phyloP scores from a whole-genome alignment of 208 protist species.

The Crithidia fasciculata region DNA sequence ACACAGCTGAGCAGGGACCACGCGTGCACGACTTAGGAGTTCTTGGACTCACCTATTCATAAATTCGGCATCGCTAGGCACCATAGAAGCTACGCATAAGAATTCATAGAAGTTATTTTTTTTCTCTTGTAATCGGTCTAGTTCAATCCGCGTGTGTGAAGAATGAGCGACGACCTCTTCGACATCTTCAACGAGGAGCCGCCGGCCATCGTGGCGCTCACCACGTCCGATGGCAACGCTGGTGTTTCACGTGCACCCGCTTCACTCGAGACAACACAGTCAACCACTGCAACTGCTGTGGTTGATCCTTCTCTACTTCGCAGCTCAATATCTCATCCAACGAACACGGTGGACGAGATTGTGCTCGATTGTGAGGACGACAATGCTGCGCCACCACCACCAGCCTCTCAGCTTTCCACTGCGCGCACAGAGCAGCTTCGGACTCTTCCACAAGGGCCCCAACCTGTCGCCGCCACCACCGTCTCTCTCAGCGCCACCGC shows the following conservation, averaged over 20 bases:
- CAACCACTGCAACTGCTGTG: too few relatives aligned
- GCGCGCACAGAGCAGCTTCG: not conserved
- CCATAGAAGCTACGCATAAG: too few relatives aligned
- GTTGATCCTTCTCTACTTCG: too few relatives aligned
- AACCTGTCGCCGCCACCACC: not conserved
- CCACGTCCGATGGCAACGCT: not conserved
- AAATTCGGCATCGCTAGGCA: not conserved
- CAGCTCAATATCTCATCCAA: not conserved
- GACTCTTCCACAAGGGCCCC: not conserved
- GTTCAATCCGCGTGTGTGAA: not conserved
- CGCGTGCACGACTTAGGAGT: too few relatives aligned
- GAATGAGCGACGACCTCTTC: slow-evolving; percentile 68
- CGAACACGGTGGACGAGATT: not conserved
- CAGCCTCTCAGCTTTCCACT: not conserved
- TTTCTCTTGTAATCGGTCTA: too few relatives aligned
- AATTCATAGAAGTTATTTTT: too few relatives aligned
- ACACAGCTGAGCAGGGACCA: too few relatives aligned
- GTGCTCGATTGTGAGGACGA: not conserved
- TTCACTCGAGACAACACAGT: too few relatives aligned
- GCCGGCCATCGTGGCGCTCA: not conserved
- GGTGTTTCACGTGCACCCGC: not conserved
- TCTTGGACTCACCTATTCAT: not conserved
- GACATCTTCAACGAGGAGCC: slow-evolving; percentile 41
- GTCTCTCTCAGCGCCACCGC: too few relatives aligned
- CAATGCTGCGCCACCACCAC: not conserved